These are phyloP conservation scores for Hyaloscypha variabilis DNA, from an alignment of 495 filamentous ascomycete species.

Conservation along the genomic window DNA sequence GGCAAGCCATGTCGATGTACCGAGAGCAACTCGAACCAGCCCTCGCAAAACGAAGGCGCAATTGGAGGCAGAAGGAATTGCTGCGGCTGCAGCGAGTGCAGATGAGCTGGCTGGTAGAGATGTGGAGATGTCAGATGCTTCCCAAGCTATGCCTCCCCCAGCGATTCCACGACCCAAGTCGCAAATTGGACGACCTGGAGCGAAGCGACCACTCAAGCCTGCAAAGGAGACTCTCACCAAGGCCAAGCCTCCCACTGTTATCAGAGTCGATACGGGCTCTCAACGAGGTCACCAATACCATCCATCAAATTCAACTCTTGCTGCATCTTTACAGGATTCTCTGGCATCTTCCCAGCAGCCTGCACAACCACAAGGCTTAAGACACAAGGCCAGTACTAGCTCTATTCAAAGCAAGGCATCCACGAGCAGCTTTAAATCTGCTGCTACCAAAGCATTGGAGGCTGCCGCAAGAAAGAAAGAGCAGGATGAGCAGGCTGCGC, in stretches of 20 bases:
- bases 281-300: constrained; percentile 58
- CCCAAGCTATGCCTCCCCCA: constrained; percentile 54
- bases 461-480: constrained; percentile 77
- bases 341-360: constrained; percentile 48
- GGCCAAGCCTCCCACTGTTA: constrained; percentile 74
- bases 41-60: constrained; percentile 53
- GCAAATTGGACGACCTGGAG: constrained; percentile 53
- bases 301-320: constrained; percentile 57
- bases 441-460: constrained; percentile 66
- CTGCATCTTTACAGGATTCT: constrained; percentile 63
- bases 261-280: constrained; percentile 73
- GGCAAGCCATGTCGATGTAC: constrained; percentile 38
- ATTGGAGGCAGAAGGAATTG: constrained; percentile 44
- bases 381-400: constrained; percentile 69
- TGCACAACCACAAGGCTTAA: constrained; percentile 42
- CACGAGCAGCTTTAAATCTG: constrained; percentile 67
- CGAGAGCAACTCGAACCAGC: constrained; percentile 48
- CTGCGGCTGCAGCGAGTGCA: constrained; percentile 34
- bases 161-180: constrained; percentile 53
- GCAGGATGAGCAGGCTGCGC: constrained; percentile 74
- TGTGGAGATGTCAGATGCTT: constrained; percentile 52
- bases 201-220: constrained; percentile 68
- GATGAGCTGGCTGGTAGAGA: constrained; percentile 45
- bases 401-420: constrained; percentile 69
- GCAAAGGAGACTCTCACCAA: constrained; percentile 67